Evolutionary conservation across 2,329 filamentous ascomycete genomes (phyloP).

Genomic region (Thelonectria discophora): DNA sequence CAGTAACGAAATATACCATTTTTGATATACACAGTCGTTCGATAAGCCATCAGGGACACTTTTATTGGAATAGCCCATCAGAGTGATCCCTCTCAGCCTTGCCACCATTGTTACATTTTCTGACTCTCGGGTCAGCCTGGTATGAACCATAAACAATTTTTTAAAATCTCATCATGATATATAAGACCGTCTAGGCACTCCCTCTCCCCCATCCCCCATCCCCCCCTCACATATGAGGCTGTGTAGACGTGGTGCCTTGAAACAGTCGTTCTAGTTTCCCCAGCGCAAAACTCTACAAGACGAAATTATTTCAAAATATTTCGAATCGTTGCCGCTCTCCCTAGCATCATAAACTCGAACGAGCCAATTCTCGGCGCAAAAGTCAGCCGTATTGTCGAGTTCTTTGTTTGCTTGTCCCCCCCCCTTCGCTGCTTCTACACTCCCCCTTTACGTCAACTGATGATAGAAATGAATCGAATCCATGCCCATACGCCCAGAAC

Average conservation of each 20-base stretch:
- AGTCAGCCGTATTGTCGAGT: no score
- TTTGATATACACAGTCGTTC: constrained; percentile 34
- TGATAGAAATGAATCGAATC: constrained; percentile 28
- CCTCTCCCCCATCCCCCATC: no score
- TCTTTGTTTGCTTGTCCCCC: no score
- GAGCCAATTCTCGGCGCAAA: no score
- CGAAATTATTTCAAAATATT: no score
- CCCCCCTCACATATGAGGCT: constrained; percentile 3
- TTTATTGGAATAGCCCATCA: no score
- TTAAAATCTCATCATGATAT: constrained; percentile 38
- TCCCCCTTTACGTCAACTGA: neutral
- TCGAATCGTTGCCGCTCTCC: constrained; percentile 26
- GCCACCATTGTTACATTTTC: no score
- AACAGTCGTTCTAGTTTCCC: constrained; percentile 38
- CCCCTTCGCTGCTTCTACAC: no score
- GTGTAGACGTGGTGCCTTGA: constrained; percentile 22
- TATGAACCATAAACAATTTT: neutral
- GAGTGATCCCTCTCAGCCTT: constrained; percentile 22
- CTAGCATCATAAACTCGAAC: constrained; percentile 9
- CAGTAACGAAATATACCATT: constrained; percentile 42
- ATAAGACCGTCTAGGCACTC: constrained; percentile 28
- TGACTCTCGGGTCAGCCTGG: no score
- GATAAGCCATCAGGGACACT: no score
- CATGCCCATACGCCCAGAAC: constrained; percentile 42
- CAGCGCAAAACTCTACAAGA: neutral